Evolutionary conservation across 352 stramenopile genomes (phyloP).

Genomic region (Phytophthora crassamura): DNA sequence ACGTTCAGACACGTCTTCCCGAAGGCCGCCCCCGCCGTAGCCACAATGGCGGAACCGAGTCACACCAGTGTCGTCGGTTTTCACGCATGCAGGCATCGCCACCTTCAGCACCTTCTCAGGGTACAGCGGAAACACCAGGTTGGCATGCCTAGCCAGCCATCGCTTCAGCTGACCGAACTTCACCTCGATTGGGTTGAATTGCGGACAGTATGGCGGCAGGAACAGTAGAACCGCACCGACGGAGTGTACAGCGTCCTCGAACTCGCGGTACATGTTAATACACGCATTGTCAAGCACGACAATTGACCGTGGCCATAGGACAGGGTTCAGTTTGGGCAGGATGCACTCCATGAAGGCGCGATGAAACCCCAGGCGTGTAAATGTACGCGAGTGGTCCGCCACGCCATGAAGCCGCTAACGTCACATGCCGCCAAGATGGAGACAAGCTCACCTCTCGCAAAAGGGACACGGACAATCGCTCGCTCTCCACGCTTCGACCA

Average conservation of each 20-base stretch:
- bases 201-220: conserved; percentile 29
- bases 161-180: conserved; percentile 8
- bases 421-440: conserved; percentile 19
- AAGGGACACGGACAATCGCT: conserved; percentile 9
- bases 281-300: conserved; percentile 31
- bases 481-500: background rate
- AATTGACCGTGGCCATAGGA: conserved; percentile 29
- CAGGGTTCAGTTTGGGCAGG: conserved; percentile 18
- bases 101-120: too few relatives aligned
- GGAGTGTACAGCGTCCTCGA: conserved; percentile 21
- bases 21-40: too few relatives aligned
- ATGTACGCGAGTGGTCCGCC: background rate
- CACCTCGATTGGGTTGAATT: conserved; percentile 35
- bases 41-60: too few relatives aligned
- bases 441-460: conserved; percentile 16
- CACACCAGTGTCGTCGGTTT: too few relatives aligned
- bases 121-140: too few relatives aligned
- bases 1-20: too few relatives aligned
- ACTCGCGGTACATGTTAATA: conserved; percentile 35
- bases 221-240: conserved; percentile 19
- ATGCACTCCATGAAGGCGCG: conserved; percentile 1
- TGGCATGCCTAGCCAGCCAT: too few relatives aligned
- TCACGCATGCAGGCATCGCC: too few relatives aligned
- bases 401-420: conserved; percentile 7
- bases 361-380: conserved; percentile 2